Base-by-base conservation (phyloP, 345 rosid species). In the Salix brachista region DNA sequence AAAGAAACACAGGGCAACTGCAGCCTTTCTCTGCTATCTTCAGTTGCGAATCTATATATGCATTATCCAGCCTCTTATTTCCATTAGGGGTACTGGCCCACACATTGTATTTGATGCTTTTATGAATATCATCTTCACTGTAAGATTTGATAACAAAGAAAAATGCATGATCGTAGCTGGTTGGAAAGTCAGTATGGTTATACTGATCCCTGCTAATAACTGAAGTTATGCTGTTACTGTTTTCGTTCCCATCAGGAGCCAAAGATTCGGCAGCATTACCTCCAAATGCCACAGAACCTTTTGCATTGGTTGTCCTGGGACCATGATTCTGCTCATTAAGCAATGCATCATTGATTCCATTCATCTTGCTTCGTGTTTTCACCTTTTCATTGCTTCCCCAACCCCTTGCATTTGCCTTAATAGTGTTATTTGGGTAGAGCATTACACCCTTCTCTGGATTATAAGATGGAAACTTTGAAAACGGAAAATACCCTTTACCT, bases 81-180 rank as follows among this genome's bases (percentile, higher is more conserved):
- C 93, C 93, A 71, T 85, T 90, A 36, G 86, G 85, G 58, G 93
- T 90, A 78, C 91, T 90, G 30, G 93, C 85, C 93, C 93, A 90
- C 26, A 90, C 93, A 81, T 84, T 90, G 85, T 90, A 90, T 68
- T 90, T 90, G 77, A 90, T 85, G 80, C 93, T 85, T 79, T 90
- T 90, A 74, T 88, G 93, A 58, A 90, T 78, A 52, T 90, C 91
- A 69, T 90, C 93, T 82, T 90, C 93, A 68, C 90, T 90, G 73
- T 88, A 90, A 73, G 93, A 90, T 77, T 90, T 90, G 62, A 90
- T 90, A 67, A 90, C 89, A 81, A 88, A 88, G 84, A 90, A 90
- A 37, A 75, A 72, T 21, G 89, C 92, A 26, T 83, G 85, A 72
- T 85, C 86, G n/a, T 87, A 81, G 30, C 75, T 84, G 50, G 83